phyloP scores from a whole-genome alignment of 179 eudicot species.

The Vitellaria paradoxa region DNA sequence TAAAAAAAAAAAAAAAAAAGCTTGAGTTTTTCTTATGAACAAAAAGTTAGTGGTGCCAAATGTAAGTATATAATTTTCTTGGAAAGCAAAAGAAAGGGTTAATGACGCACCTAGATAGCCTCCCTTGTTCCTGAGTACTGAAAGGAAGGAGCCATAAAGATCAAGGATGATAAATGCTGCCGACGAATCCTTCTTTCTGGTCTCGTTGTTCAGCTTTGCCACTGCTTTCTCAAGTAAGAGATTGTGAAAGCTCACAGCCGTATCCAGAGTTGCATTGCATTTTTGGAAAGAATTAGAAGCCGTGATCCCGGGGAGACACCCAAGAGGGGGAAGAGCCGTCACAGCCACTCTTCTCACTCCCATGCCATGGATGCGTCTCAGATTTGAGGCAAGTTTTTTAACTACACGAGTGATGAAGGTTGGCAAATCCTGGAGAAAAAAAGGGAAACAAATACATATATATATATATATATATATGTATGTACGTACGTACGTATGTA shows the following conservation, averaged over 20 bases:
- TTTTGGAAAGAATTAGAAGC: slow-evolving; percentile 27
- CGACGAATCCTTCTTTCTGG: neutral
- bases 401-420: slow-evolving; percentile 42
- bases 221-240: slow-evolving; percentile 37
- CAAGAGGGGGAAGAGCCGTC: slow-evolving; percentile 51
- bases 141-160: slow-evolving; percentile 44
- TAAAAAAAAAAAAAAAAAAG: too few species aligned
- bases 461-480: neutral
- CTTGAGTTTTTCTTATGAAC: too few species aligned
- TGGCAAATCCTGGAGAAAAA: slow-evolving; percentile 30
- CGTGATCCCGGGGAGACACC: slow-evolving; percentile 57
- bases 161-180: slow-evolving; percentile 38
- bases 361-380: slow-evolving; percentile 36
- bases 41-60: too few species aligned
- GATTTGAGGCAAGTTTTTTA: slow-evolving; percentile 34
- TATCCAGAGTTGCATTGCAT: slow-evolving; percentile 49
- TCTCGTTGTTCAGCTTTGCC: slow-evolving; percentile 38
- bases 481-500: too few species aligned
- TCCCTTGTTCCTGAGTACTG: slow-evolving; percentile 32
- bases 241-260: slow-evolving; percentile 49
- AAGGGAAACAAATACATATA: too few species aligned
- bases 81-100: too few species aligned
- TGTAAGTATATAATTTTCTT: too few species aligned
- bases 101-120: too few species aligned
- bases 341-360: slow-evolving; percentile 55